These are phyloP conservation scores for Citrullus colocynthis DNA, from an alignment of 306 rosid species.

Conservation along the genomic window DNA sequence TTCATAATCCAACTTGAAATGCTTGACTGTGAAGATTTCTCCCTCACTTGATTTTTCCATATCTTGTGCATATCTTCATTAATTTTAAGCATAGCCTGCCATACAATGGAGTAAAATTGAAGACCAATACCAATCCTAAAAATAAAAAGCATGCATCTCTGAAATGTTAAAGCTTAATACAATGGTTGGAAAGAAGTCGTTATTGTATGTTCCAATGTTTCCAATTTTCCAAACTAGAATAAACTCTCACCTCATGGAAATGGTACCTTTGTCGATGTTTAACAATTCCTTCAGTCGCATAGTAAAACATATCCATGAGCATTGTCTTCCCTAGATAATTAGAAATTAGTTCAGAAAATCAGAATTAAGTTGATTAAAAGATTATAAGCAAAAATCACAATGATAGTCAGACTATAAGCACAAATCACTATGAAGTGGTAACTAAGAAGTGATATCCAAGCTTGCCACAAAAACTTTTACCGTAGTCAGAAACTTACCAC, in stretches of 20 bases:
- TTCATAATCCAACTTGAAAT: slow-evolving; percentile 75
- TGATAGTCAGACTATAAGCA: neutral
- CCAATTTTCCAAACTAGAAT: slow-evolving; percentile 6
- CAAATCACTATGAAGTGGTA: neutral
- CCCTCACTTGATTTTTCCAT: slow-evolving; percentile 74
- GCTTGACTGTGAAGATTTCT: slow-evolving; percentile 55
- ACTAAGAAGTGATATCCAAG: neutral
- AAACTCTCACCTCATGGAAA: slow-evolving; percentile 80
- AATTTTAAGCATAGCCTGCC: slow-evolving; percentile 95
- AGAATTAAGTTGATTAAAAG: neutral
- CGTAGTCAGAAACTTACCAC: slow-evolving; percentile 36
- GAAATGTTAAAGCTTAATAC: neutral
- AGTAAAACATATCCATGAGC: slow-evolving; percentile 98
- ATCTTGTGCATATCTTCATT: slow-evolving; percentile 92
- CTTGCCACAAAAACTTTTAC: slow-evolving; percentile 9
- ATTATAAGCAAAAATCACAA: neutral
- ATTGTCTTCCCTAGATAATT: slow-evolving; percentile 74
- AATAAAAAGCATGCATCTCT: neutral
- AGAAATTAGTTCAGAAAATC: neutral
- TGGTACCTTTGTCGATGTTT: slow-evolving; percentile 81
- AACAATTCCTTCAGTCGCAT: slow-evolving; percentile 68
- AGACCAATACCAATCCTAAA: slow-evolving; percentile 1
- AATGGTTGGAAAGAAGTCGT: slow-evolving; percentile 3
- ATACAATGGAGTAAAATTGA: slow-evolving; percentile 8
- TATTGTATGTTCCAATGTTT: neutral